Conservation (phyloP, 768 basidiomycete genomes). For the Phaeotremella fagi region DNA sequence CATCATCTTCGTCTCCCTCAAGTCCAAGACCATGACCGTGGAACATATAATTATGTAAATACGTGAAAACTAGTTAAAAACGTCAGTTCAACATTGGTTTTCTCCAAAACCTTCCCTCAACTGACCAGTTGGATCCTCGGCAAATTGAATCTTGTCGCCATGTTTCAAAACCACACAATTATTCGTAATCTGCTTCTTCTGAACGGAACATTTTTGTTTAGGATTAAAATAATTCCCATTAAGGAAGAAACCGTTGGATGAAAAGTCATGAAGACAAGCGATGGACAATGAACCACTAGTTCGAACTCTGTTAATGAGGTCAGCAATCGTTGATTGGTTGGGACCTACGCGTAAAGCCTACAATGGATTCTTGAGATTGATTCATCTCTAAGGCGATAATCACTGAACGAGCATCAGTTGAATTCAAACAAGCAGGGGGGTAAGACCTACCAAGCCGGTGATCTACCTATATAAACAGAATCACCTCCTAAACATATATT, state of each 20-base stretch:
- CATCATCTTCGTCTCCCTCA: neutral
- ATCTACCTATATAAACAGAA: too few relatives aligned
- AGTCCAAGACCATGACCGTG: neutral
- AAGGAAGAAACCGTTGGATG: conserved; percentile 20
- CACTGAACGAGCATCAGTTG: neutral
- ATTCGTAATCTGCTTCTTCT: too few relatives aligned
- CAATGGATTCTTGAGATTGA: conserved; percentile 20
- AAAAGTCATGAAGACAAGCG: conserved; percentile 23
- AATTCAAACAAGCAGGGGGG: too few relatives aligned
- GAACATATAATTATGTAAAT: neutral
- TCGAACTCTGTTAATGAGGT: conserved; percentile 7
- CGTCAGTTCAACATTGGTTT: conserved; percentile 4
- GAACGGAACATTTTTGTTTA: too few relatives aligned
- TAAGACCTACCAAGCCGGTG: too few relatives aligned
- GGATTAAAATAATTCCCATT: conserved; percentile 11
- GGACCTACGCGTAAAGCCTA: conserved; percentile 19
- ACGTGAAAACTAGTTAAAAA: neutral
- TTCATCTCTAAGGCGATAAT: neutral
- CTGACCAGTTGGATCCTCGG: too few relatives aligned
- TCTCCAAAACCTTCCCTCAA: conserved; percentile 2
- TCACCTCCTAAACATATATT: too few relatives aligned
- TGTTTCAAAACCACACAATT: conserved; percentile 14
- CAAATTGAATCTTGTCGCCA: too few relatives aligned
- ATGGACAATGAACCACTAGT: conserved; percentile 14
- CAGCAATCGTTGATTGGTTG: neutral